Percentiles rank a stretch among this genome's conserved stretches.
Conservation (phyloP, 768 basidiomycete genomes). For the Pleurotus ostreatus region DNA sequence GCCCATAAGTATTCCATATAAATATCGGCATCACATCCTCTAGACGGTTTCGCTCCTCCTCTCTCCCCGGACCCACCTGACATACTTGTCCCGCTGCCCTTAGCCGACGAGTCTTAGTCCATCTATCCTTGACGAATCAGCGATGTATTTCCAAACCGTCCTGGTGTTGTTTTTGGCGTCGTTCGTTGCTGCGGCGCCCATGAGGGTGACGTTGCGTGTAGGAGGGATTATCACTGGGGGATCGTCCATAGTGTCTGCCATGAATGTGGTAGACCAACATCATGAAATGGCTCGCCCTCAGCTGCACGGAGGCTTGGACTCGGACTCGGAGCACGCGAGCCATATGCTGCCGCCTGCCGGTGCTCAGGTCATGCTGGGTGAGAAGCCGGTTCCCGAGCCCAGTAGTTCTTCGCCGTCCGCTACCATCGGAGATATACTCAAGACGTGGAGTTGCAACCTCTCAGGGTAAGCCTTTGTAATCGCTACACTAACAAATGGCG, state of each 20-base stretch:
- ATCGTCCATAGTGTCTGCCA: background rate
- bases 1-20: background rate
- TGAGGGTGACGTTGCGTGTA: slow-evolving; percentile 2
- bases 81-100: background rate
- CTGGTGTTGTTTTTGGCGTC: slow-evolving; percentile 7
- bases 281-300: background rate
- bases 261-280: background rate
- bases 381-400: background rate
- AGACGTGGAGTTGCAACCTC: slow-evolving; percentile 1
- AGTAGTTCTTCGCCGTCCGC: background rate
- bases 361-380: slow-evolving; percentile 1
- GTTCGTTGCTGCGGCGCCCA: slow-evolving; percentile 2
- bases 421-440: background rate
- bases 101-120: background rate
- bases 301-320: slow-evolving; percentile 6
- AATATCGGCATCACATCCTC: background rate
- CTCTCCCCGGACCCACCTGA: background rate
- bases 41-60: background rate
- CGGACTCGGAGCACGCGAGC: slow-evolving; percentile 4
- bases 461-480: background rate
- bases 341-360: slow-evolving; percentile 6
- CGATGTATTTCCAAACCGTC: slow-evolving; percentile 1
- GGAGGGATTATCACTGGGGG: background rate
- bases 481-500: too few relatives aligned
- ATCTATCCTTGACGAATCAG: background rate